phyloP scores from a whole-genome alignment of 768 basidiomycete species.

The Pleurotus djamor region DNA sequence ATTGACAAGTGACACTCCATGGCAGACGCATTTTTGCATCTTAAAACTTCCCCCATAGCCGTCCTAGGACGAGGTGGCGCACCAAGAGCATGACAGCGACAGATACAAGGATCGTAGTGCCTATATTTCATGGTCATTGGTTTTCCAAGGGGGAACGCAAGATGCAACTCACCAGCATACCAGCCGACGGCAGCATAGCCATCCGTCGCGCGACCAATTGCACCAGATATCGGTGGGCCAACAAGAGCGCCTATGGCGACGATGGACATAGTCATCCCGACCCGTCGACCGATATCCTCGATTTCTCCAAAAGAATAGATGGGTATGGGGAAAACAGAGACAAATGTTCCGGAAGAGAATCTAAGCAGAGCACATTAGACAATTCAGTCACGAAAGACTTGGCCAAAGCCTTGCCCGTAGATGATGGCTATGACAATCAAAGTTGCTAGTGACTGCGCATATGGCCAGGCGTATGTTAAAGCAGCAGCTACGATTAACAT shows the following conservation, averaged over 20 bases:
- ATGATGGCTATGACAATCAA: slow-evolving; percentile 46
- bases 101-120: slow-evolving; percentile 37
- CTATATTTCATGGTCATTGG: slow-evolving; percentile 4
- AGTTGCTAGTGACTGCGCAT: slow-evolving; percentile 32
- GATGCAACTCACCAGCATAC: slow-evolving; percentile 43
- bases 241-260: slow-evolving; percentile 61
- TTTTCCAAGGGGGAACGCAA: no score
- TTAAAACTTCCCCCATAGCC: slow-evolving; percentile 38
- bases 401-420: slow-evolving; percentile 42
- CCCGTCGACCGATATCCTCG: slow-evolving; percentile 60
- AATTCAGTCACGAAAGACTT: neutral
- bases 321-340: slow-evolving; percentile 54
- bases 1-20: no score
- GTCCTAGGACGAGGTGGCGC: slow-evolving; percentile 35
- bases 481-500: slow-evolving; percentile 46
- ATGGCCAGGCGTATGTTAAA: slow-evolving; percentile 63
- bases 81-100: slow-evolving; percentile 36
- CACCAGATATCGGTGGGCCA: slow-evolving; percentile 75
- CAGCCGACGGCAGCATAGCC: slow-evolving; percentile 52
- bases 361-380: slow-evolving; percentile 25
- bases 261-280: slow-evolving; percentile 64
- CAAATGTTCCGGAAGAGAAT: slow-evolving; percentile 60
- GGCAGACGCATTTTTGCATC: no score
- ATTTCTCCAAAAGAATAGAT: slow-evolving; percentile 59
- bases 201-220: slow-evolving; percentile 52